Conservation (phyloP, 2,329 filamentous ascomycete species). For the Pyrenophora teres region DNA sequence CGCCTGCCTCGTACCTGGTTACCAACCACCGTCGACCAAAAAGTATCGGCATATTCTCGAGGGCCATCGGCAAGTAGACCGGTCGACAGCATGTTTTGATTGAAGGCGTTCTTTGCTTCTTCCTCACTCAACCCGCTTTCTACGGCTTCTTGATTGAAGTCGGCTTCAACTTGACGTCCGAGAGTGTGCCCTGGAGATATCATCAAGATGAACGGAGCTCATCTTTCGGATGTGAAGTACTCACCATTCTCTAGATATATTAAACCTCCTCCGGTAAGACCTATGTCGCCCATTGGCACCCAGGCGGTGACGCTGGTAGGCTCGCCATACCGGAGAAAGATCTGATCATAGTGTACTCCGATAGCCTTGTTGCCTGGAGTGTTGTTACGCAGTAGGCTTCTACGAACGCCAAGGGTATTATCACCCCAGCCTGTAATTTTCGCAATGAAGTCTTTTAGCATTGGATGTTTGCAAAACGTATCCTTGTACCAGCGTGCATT, state of each 20-base stretch:
- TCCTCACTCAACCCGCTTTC: slow-evolving; percentile 57
- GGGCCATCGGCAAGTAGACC: slow-evolving; percentile 60
- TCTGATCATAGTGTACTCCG: slow-evolving; percentile 66
- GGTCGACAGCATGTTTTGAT: slow-evolving; percentile 63
- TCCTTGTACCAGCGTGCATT: slow-evolving; percentile 53
- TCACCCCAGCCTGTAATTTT: slow-evolving; percentile 59
- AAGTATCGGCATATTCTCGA: slow-evolving; percentile 50
- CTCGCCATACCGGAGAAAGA: slow-evolving; percentile 61
- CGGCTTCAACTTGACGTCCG: slow-evolving; percentile 56
- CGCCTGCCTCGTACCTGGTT: slow-evolving; percentile 59
- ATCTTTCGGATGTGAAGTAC: neutral
- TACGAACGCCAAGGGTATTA: slow-evolving; percentile 52
- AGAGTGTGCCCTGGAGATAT: slow-evolving; percentile 47
- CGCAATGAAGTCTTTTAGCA: slow-evolving; percentile 56
- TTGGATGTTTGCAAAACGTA: slow-evolving; percentile 60
- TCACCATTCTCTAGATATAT: slow-evolving; percentile 62
- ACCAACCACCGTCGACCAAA: slow-evolving; percentile 57
- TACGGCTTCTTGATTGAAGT: slow-evolving; percentile 56
- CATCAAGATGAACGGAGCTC: neutral
- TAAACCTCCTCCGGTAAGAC: slow-evolving; percentile 60
- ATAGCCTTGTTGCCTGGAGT: slow-evolving; percentile 62
- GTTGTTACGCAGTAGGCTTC: slow-evolving; percentile 62
- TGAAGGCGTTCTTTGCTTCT: slow-evolving; percentile 53
- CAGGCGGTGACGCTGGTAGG: slow-evolving; percentile 61
- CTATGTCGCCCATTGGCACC: slow-evolving; percentile 62